Percentiles rank a stretch among this genome's conserved stretches.
phyloP scores from a whole-genome alignment of 768 basidiomycete species.

The Kwoniella sp. region DNA sequence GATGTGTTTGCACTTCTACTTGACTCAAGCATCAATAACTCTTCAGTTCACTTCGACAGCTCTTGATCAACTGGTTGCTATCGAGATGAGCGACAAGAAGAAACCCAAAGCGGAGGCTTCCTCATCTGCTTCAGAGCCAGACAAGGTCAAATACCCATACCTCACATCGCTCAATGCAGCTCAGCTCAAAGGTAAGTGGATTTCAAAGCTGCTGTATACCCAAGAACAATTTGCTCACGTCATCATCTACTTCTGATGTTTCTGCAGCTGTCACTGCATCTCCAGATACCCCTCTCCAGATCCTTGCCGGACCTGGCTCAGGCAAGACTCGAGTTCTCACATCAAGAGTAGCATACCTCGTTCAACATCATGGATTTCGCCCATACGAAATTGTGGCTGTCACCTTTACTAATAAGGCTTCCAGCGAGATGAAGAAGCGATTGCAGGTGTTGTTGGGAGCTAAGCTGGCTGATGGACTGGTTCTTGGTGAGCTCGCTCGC shows the following conservation, averaged over 20 bases:
- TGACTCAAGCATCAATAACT: too few species aligned
- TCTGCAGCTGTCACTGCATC: slow-evolving; percentile 68
- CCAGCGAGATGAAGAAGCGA: slow-evolving; percentile 78
- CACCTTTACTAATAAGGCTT: slow-evolving; percentile 88
- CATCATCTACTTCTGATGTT: not conserved
- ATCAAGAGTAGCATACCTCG: slow-evolving; percentile 55
- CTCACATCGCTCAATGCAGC: slow-evolving; percentile 41
- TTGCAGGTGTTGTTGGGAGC: slow-evolving; percentile 70
- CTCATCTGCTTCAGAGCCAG: not conserved
- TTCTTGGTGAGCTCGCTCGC: slow-evolving; percentile 56
- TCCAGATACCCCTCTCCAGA: slow-evolving; percentile 69
- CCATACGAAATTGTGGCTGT: slow-evolving; percentile 57
- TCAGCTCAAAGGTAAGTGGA: slow-evolving; percentile 41
- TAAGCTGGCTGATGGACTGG: slow-evolving; percentile 61
- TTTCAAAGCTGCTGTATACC: not conserved
- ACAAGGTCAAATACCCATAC: slow-evolving; percentile 28
- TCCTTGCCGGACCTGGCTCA: slow-evolving; percentile 77
- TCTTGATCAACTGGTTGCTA: too few species aligned
- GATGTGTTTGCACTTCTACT: too few species aligned
- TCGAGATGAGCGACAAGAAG: not conserved
- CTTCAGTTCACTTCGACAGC: too few species aligned
- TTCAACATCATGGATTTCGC: slow-evolving; percentile 43
- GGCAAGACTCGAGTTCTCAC: slow-evolving; percentile 61
- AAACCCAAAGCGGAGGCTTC: not conserved
- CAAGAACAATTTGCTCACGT: slow-evolving; percentile 8